Evolutionary conservation across 176 grass and related monocot genomes (phyloP).

Genomic region (Oryza officinalis): DNA sequence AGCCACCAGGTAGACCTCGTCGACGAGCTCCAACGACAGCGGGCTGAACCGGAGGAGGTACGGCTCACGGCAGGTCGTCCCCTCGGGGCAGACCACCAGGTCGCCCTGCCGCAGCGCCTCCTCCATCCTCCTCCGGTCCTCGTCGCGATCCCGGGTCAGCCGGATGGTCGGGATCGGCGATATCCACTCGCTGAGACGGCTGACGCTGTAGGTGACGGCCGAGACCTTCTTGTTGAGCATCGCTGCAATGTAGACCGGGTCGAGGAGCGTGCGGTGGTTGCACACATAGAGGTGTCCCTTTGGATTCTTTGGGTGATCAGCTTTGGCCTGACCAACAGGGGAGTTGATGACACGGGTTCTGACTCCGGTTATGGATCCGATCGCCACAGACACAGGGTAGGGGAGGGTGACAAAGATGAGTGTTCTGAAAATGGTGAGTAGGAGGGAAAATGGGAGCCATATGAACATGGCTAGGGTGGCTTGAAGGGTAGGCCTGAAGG

Average conservation of each 20-base stretch:
- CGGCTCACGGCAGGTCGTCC: constrained; percentile 84
- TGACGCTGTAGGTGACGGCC: constrained; percentile 71
- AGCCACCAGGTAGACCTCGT: constrained; percentile 66
- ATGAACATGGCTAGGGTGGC: constrained; percentile 67
- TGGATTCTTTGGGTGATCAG: not conserved
- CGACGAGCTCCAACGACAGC: constrained; percentile 49
- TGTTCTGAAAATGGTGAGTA: constrained; percentile 54
- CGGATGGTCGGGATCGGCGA: constrained; percentile 71
- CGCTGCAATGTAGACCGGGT: constrained; percentile 70
- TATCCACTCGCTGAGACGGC: constrained; percentile 60
- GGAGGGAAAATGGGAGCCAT: constrained; percentile 66
- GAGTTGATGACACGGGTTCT: constrained; percentile 43
- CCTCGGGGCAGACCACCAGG: constrained; percentile 85
- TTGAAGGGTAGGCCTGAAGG: constrained; percentile 67
- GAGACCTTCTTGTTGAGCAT: constrained; percentile 61
- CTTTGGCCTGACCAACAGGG: not conserved
- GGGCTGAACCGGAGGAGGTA: constrained; percentile 81
- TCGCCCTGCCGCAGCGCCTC: constrained; percentile 42
- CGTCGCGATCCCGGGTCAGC: constrained; percentile 59
- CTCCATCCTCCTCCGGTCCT: constrained; percentile 65
- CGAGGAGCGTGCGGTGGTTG: constrained; percentile 89
- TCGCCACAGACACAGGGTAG: constrained; percentile 44
- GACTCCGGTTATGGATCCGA: constrained; percentile 46
- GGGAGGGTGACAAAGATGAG: constrained; percentile 57
- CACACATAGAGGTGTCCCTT: constrained; percentile 60